Percentiles rank a stretch among this genome's conserved stretches.
Evolutionary conservation across 225 moss, liverwort and hornwort genomes (phyloP).

Genomic region (Thuidium tamariscinum): DNA sequence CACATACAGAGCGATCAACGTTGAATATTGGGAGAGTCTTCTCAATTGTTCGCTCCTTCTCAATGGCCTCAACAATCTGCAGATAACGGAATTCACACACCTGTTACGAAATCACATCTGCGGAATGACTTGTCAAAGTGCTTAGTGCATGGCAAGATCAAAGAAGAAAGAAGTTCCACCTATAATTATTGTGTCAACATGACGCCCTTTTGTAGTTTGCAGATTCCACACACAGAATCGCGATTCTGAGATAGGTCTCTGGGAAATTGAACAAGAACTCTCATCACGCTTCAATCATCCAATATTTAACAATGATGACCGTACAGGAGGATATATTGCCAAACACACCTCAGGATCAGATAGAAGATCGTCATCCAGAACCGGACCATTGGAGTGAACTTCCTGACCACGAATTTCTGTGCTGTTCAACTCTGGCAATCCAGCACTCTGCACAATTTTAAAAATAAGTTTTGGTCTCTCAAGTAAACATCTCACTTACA

Average conservation of each 20-base stretch:
- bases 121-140: not conserved
- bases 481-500: not conserved
- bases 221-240: not conserved
- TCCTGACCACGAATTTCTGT: conserved; percentile 60
- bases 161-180: not conserved
- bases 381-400: conserved; percentile 73
- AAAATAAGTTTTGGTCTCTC: not conserved
- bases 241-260: not conserved
- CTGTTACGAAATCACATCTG: not conserved
- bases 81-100: not conserved
- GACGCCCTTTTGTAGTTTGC: not conserved
- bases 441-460: conserved; percentile 36
- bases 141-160: not conserved
- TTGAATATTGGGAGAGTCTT: conserved; percentile 58
- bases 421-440: conserved; percentile 52
- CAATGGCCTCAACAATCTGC: conserved; percentile 61
- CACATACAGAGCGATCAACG: conserved; percentile 68
- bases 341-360: conserved; percentile 57
- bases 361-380: conserved; percentile 70
- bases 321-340: not conserved
- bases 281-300: not conserved
- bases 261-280: not conserved
- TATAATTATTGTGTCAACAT: not conserved
- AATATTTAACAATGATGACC: not conserved
- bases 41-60: conserved; percentile 43